phyloP scores from a whole-genome alignment of 31 red algal genomes.

The Asparagopsis taxiformis region DNA sequence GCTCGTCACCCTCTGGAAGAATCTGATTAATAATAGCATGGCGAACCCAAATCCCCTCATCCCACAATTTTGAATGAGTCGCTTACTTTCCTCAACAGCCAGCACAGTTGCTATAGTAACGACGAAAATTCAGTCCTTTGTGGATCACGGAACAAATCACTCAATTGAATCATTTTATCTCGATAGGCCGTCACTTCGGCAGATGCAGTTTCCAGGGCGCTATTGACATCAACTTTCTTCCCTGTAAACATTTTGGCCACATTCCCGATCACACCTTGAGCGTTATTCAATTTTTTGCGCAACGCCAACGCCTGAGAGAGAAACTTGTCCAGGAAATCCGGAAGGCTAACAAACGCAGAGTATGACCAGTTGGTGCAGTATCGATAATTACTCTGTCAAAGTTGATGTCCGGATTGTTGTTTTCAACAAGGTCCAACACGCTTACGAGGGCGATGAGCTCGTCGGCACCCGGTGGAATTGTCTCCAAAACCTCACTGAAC shows the following conservation, averaged over 20 bases:
- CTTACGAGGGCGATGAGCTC: conserved; percentile 75
- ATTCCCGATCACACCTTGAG: conserved; percentile 43
- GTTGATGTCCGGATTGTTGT: conserved; percentile 3
- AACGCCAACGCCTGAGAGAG: conserved; percentile 37
- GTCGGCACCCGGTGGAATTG: conserved; percentile 86
- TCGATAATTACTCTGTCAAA: conserved; percentile 77
- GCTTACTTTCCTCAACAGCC: conserved; percentile 77
- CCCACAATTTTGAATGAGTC: conserved; percentile 64
- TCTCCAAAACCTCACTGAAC: conserved; percentile 82
- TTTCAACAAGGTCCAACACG: conserved; percentile 55
- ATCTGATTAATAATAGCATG: conserved; percentile 80
- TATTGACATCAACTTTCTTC: conserved; percentile 35
- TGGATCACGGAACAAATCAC: conserved; percentile 72
- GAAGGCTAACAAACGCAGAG: conserved; percentile 81
- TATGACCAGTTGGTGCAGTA: conserved; percentile 86
- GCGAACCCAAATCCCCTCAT: conserved; percentile 81
- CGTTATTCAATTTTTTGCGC: conserved; percentile 41
- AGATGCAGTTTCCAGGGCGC: conserved; percentile 43
- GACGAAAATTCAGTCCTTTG: conserved; percentile 79
- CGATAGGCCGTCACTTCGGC: conserved; percentile 48
- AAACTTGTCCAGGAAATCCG: conserved; percentile 76
- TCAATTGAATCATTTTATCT: conserved; percentile 74
- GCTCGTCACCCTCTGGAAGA: conserved; percentile 25
- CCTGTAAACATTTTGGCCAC: conserved; percentile 52
- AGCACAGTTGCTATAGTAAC: conserved; percentile 89